These are phyloP conservation scores for Diaporthe vaccinii DNA, from an alignment of 2,329 filamentous ascomycete genomes.

Conservation along the genomic window DNA sequence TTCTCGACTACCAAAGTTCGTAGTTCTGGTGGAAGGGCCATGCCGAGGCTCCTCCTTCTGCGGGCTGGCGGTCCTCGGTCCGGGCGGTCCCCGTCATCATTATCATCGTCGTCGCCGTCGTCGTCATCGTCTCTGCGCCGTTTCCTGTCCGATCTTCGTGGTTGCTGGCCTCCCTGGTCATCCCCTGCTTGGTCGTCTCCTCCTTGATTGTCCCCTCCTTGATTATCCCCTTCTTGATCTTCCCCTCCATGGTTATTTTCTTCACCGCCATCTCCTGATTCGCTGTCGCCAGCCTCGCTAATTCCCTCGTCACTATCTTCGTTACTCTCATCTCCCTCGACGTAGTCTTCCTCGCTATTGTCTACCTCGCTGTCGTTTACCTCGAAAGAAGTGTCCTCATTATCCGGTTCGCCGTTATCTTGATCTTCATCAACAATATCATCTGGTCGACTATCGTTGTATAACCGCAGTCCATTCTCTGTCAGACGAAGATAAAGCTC, in stretches of 20 bases:
- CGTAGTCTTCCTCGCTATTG: too few relatives aligned
- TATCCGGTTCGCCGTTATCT: too few relatives aligned
- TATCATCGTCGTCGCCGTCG: neutral
- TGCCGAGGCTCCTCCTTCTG: neutral
- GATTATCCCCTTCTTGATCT: too few relatives aligned
- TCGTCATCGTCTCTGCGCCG: neutral
- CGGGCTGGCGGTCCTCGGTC: neutral
- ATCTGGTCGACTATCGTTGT: neutral
- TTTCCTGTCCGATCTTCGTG: neutral
- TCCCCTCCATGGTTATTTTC: too few relatives aligned
- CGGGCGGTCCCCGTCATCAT: neutral
- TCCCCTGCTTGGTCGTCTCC: too few relatives aligned
- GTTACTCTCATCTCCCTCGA: too few relatives aligned
- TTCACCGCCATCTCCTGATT: neutral
- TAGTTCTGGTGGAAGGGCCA: neutral
- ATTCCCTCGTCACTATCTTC: too few relatives aligned
- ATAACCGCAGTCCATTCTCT: neutral
- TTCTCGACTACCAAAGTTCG: neutral
- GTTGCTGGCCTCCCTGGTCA: neutral
- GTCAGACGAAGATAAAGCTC: neutral
- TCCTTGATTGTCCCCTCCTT: too few relatives aligned
- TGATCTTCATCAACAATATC: neutral
- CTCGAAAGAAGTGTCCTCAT: too few relatives aligned
- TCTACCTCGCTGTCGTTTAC: too few relatives aligned
- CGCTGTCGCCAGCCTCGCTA: neutral